Base-by-base conservation (phyloP, 768 basidiomycete genomes). In the Suillus lakei region DNA sequence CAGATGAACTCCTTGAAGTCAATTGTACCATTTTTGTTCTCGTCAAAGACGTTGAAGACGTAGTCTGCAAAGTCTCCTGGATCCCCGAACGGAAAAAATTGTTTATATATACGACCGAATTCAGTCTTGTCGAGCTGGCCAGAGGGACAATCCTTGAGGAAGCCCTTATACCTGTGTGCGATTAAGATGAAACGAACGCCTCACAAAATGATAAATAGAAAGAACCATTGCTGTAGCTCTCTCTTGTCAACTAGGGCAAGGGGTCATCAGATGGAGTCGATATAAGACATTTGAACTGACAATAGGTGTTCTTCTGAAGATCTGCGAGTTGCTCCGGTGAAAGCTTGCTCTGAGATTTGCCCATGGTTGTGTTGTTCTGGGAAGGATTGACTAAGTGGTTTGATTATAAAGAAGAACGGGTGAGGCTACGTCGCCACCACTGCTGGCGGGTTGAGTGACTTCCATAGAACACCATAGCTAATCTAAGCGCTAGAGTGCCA, bases 1-100 rank as follows among this genome's bases (percentile, higher is more conserved):
- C 95, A 96, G 74, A 99, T 99, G 81, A 99, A 99, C 82, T 98
- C 97, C 73, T 96, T 97, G 80, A 99, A 99, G 82, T 99, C 98
- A 80, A 99, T 99, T 32, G 92, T 95, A 63, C 94, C 95, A 79
- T 93, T 96, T 85, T 91, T 90, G 83, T 97, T 94, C 74, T 91
- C 89, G 76, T 97, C 95, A 76, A 96, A 96, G 65, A 98, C 96
- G 73, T 98, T 96, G 85, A 99, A 99, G 73, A 99, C 97, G 72
- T 97, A 96, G 79, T 98, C 93, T 44, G 98, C 96, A 74, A 99
- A 99, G 76, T 97, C 92, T 65, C 83, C 88, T 9, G 98, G 97
- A 78, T 99, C 97, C 67, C 98, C 98, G 73, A 99, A 99, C 30
- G 98, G 98, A 85, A 99, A 99, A 91, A 99, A 99, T 78, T 99